Conservation (phyloP, 345 rosid genomes). For the Carallia brachiata region DNA sequence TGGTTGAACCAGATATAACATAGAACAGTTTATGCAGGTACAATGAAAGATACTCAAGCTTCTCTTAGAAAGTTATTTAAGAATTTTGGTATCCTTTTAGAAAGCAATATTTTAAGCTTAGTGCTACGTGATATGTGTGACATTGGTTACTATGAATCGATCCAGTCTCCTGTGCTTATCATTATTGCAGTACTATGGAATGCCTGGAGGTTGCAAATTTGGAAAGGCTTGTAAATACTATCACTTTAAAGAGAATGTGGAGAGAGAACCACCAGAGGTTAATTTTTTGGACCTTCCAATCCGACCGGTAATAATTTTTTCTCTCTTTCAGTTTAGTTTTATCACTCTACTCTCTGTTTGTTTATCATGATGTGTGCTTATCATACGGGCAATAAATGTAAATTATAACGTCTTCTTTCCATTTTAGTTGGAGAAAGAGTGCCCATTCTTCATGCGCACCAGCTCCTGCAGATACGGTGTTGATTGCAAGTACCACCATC, state of each 20-base stretch:
- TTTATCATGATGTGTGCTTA: too few species aligned
- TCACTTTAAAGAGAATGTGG: background rate
- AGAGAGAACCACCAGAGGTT: constrained; percentile 7
- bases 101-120: too few species aligned
- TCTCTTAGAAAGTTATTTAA: too few species aligned
- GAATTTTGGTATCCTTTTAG: too few species aligned
- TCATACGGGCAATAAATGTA: too few species aligned
- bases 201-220: background rate
- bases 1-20: too few species aligned
- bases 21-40: too few species aligned
- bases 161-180: background rate
- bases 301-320: constrained; percentile 6
- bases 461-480: background rate
- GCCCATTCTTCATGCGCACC: background rate
- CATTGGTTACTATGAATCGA: too few species aligned
- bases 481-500: constrained; percentile 1
- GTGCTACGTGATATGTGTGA: too few species aligned
- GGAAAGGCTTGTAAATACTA: background rate
- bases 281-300: constrained; percentile 26
- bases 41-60: too few species aligned
- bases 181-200: background rate
- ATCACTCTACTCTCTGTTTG: too few species aligned
- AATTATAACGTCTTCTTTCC: background rate
- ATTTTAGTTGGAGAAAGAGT: background rate
- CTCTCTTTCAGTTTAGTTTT: too few species aligned